A percentile compares a stretch with the other conserved stretches of the same genome.
phyloP scores from a whole-genome alignment of 805 yeast species.

The Yarrowia sp. region DNA sequence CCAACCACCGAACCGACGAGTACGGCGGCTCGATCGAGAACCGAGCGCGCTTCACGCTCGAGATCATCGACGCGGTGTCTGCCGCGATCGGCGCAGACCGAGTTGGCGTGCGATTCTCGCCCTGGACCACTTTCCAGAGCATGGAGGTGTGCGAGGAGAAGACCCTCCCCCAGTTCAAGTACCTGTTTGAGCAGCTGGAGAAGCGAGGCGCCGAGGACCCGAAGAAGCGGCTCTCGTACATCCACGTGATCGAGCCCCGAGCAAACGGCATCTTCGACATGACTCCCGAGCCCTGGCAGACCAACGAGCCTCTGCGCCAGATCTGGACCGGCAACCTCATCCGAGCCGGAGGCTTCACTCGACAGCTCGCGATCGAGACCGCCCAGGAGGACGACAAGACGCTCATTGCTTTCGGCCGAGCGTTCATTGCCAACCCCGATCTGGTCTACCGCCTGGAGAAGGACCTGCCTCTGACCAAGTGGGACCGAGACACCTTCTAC shows the following conservation, averaged over 20 bases:
- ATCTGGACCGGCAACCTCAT: conserved; percentile 49
- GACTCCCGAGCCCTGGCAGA: conserved; percentile 27
- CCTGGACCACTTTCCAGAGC: conserved; percentile 30
- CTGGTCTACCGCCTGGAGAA: conserved; percentile 46
- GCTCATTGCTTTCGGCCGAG: conserved; percentile 48
- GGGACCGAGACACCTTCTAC: conserved; percentile 53
- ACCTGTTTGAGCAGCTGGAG: conserved; percentile 45
- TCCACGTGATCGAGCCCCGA: conserved; percentile 44
- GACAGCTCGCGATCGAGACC: conserved; percentile 30
- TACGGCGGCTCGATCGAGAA: conserved; percentile 64
- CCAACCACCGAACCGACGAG: conserved; percentile 56
- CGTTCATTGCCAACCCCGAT: conserved; percentile 57
- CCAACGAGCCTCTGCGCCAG: conserved; percentile 34
- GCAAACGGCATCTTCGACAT: conserved; percentile 34
- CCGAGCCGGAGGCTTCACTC: conserved; percentile 42
- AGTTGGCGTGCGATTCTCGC: conserved; percentile 46
- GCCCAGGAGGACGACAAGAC: conserved; percentile 34
- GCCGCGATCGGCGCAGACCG: conserved; percentile 48
- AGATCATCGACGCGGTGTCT: conserved; percentile 50
- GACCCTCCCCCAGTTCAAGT: conserved; percentile 39
- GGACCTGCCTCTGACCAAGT: conserved; percentile 44
- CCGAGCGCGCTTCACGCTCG: conserved; percentile 50
- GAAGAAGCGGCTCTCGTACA: conserved; percentile 42
- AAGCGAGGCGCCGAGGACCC: conserved; percentile 37
- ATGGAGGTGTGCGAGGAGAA: conserved; percentile 27